Evolutionary conservation across 768 basidiomycete species (phyloP).

Genomic region (Mycena indigotica): DNA sequence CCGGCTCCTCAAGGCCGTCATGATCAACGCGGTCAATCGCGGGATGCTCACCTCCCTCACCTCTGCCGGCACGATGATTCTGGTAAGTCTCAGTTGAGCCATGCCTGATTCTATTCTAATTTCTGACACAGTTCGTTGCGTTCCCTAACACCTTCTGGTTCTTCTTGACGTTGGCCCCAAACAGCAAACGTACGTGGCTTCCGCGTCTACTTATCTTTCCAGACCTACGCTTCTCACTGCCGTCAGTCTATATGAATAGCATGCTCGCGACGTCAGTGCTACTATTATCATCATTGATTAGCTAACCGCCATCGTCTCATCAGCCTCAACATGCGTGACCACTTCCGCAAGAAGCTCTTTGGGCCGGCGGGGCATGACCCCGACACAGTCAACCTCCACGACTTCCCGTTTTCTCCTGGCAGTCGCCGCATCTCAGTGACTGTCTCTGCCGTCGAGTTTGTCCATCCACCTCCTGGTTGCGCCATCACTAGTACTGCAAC

Average conservation of each 20-base stretch:
- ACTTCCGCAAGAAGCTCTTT: constrained; percentile 2
- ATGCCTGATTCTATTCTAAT: too few relatives aligned
- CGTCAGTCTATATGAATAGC: constrained; percentile 21
- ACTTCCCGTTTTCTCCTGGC: neutral
- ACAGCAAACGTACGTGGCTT: constrained; percentile 13
- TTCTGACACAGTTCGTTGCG: constrained; percentile 6
- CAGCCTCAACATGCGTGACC: constrained; percentile 16
- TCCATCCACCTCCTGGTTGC: constrained; percentile 3
- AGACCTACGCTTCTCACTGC: neutral
- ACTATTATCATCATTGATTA: too few relatives aligned
- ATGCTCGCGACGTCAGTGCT: constrained; percentile 21
- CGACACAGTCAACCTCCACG: neutral
- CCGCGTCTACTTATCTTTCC: neutral
- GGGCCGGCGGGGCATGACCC: neutral
- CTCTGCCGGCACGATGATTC: constrained; percentile 7
- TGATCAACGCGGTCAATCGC: constrained; percentile 17
- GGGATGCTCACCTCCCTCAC: constrained; percentile 14
- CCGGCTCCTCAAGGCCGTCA: constrained; percentile 9
- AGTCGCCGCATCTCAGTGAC: neutral
- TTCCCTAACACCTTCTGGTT: constrained; percentile 19
- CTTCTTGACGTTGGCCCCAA: constrained; percentile 17
- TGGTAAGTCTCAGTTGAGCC: constrained; percentile 9
- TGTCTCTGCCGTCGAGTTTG: constrained; percentile 12
- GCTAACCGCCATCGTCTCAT: neutral
- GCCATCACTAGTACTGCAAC: neutral